Evolutionary conservation across 2,329 filamentous ascomycete species (phyloP).

Genomic region (Clonostachys chloroleuca): DNA sequence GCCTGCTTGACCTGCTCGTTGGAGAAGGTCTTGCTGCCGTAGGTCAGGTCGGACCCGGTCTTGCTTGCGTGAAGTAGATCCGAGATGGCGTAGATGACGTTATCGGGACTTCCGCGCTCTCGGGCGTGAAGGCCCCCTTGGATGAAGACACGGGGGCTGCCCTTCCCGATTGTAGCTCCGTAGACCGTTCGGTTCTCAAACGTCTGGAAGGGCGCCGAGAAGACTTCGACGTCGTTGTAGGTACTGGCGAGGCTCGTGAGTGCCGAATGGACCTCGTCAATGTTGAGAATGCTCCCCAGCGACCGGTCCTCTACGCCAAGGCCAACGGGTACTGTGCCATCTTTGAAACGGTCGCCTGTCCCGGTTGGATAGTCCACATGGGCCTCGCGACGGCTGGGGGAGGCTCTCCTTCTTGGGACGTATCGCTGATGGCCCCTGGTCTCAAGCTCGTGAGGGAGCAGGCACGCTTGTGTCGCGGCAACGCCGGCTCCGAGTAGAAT

Average conservation of each 20-base stretch:
- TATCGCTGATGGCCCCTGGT: too few species aligned
- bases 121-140: constrained; percentile 51
- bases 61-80: constrained; percentile 50
- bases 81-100: constrained; percentile 51
- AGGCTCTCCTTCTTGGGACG: neutral
- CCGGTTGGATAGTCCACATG: constrained; percentile 20
- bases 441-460: too few species aligned
- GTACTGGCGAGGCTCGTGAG: constrained; percentile 31
- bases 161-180: constrained; percentile 26
- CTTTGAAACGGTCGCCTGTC: constrained; percentile 33
- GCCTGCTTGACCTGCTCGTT: constrained; percentile 44
- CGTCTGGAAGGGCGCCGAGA: constrained; percentile 36
- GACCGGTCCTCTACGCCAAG: constrained; percentile 16
- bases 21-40: constrained; percentile 46
- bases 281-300: constrained; percentile 37
- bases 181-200: constrained; percentile 31
- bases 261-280: constrained; percentile 36
- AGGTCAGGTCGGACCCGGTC: constrained; percentile 40
- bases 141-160: constrained; percentile 42
- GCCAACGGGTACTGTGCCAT: constrained; percentile 28
- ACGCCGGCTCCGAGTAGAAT: too few species aligned
- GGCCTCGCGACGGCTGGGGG: constrained; percentile 2
- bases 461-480: too few species aligned
- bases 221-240: constrained; percentile 27
- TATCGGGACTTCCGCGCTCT: constrained; percentile 52